These are phyloP conservation scores for Cucumis cinereus DNA, from an alignment of 306 rosid species.

Conservation along the genomic window DNA sequence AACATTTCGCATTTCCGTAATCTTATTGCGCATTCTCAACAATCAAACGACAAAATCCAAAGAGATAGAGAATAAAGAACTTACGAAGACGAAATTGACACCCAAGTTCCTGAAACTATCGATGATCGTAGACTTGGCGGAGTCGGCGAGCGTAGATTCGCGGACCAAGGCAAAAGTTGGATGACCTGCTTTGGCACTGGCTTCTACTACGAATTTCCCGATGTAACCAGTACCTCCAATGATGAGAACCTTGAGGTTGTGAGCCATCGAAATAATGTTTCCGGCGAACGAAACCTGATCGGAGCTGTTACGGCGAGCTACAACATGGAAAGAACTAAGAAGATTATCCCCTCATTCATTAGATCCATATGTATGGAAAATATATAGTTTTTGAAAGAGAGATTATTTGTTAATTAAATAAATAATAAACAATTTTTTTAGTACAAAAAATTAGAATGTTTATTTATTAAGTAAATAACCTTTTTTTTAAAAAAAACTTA, in stretches of 20 bases:
- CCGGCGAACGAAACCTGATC: neutral
- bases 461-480: no score
- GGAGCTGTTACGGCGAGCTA: neutral
- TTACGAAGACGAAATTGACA: conserved; percentile 13
- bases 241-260: conserved; percentile 21
- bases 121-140: conserved; percentile 16
- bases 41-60: neutral
- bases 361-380: no score
- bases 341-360: no score
- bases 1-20: neutral
- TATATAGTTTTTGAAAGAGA: no score
- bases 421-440: no score
- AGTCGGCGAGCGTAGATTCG: conserved; percentile 14
- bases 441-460: no score
- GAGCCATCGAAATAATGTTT: conserved; percentile 1
- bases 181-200: conserved; percentile 28
- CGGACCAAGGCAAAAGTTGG: conserved; percentile 21
- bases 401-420: no score
- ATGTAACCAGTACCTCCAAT: conserved; percentile 28
- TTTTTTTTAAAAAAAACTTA: no score
- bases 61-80: neutral
- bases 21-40: neutral
- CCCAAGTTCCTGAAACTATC: conserved; percentile 15
- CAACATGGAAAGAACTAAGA: neutral
- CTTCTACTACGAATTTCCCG: conserved; percentile 26